Conservation (phyloP, 306 rosid species). For the Dicorynia guianensis region DNA sequence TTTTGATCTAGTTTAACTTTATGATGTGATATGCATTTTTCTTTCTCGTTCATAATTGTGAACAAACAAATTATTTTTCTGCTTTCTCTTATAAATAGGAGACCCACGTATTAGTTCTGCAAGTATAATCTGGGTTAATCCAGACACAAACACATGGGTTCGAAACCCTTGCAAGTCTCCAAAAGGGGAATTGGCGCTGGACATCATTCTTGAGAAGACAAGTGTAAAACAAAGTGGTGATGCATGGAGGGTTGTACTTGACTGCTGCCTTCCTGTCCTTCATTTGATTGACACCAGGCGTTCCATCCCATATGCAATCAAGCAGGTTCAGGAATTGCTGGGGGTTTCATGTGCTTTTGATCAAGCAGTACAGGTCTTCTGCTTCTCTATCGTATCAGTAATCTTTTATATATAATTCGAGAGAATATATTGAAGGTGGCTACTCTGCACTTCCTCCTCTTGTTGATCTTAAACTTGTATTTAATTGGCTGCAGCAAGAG, state of each 20-base stretch:
- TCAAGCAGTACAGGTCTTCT: slow-evolving; percentile 76
- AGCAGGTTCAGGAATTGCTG: slow-evolving; percentile 83
- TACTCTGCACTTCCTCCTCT: neutral
- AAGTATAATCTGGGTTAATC: slow-evolving; percentile 79
- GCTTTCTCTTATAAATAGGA: slow-evolving; percentile 50
- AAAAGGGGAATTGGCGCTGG: slow-evolving; percentile 88
- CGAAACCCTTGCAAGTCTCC: slow-evolving; percentile 61
- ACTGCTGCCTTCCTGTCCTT: slow-evolving; percentile 89
- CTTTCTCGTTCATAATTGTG: slow-evolving; percentile 16
- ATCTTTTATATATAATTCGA: neutral
- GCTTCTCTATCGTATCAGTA: slow-evolving; percentile 9
- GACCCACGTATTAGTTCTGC: slow-evolving; percentile 82
- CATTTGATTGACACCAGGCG: slow-evolving; percentile 91
- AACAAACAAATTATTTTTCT: slow-evolving; percentile 18
- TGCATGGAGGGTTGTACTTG: slow-evolving; percentile 92
- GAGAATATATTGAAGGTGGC: neutral
- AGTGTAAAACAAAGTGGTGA: slow-evolving; percentile 85
- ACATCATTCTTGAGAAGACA: slow-evolving; percentile 72
- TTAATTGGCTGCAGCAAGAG: slow-evolving; percentile 9
- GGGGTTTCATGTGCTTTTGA: slow-evolving; percentile 91
- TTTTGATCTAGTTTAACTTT: neutral
- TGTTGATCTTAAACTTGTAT: slow-evolving; percentile 15
- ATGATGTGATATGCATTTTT: neutral
- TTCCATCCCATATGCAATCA: slow-evolving; percentile 81
- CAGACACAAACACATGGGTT: slow-evolving; percentile 83